Evolutionary conservation across 2,329 filamentous ascomycete species (phyloP).

Genomic region (Aquanectria penicillioides): DNA sequence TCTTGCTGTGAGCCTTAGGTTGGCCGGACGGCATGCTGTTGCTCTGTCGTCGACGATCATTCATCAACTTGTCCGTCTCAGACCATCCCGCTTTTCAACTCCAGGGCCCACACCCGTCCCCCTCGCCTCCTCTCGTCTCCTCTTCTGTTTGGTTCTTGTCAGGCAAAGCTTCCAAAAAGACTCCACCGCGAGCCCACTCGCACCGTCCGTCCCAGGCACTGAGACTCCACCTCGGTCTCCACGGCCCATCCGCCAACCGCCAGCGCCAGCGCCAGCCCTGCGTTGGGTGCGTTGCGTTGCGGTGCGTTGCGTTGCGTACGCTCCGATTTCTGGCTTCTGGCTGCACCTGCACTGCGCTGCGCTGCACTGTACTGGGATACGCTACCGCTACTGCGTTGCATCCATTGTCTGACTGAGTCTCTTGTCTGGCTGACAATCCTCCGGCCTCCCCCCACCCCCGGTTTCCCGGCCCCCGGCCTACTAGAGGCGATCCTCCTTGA

Average conservation of each 20-base stretch:
- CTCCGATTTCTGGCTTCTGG: background rate
- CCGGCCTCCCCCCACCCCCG: slow-evolving; percentile 40
- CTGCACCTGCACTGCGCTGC: slow-evolving; percentile 14
- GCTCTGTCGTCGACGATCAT: background rate
- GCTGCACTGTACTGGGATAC: slow-evolving; percentile 1
- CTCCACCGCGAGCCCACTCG: slow-evolving; percentile 33
- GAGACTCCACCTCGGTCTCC: slow-evolving; percentile 32
- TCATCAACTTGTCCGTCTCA: slow-evolving; percentile 8
- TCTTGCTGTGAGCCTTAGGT: slow-evolving; percentile 7
- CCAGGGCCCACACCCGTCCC: slow-evolving; percentile 9
- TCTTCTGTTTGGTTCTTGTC: slow-evolving; percentile 30
- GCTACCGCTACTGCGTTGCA: slow-evolving; percentile 25
- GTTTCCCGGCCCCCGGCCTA: slow-evolving; percentile 40
- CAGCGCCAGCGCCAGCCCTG: slow-evolving; percentile 25
- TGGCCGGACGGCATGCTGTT: background rate
- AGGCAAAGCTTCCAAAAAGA: slow-evolving; percentile 37
- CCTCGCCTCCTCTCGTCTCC: slow-evolving; percentile 18
- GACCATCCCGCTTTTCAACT: slow-evolving; percentile 16
- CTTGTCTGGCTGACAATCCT: slow-evolving; percentile 38
- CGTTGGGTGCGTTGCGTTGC: slow-evolving; percentile 5
- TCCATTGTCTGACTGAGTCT: slow-evolving; percentile 38
- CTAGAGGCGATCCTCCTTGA: slow-evolving; percentile 36
- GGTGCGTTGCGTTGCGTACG: slow-evolving; percentile 9
- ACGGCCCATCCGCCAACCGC: slow-evolving; percentile 35
- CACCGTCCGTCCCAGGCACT: slow-evolving; percentile 22